These are phyloP conservation scores for Phytophthora parvispora DNA, from an alignment of 352 stramenopile genomes.

Conservation along the genomic window DNA sequence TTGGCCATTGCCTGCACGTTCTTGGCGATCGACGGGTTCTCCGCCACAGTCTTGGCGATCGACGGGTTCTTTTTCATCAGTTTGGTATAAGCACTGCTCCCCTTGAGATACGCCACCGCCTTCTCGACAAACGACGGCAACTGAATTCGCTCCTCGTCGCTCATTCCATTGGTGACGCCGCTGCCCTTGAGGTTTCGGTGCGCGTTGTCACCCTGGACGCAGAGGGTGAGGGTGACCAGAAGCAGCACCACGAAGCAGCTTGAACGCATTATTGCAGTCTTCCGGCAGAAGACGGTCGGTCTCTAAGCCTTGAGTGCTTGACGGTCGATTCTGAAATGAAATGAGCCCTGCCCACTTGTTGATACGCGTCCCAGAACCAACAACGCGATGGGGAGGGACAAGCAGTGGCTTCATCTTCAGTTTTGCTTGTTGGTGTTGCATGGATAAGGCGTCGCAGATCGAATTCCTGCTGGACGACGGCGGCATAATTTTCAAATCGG, in stretches of 20 bases:
- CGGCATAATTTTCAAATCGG: slow-evolving; percentile 3
- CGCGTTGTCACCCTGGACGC: slow-evolving; percentile 1
- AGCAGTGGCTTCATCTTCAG: not conserved
- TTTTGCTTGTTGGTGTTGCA: not conserved
- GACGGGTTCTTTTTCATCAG: not conserved
- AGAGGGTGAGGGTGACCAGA: not conserved
- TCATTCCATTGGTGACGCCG: not conserved
- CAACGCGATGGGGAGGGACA: not conserved
- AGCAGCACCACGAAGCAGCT: slow-evolving; percentile 15
- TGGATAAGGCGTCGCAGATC: not conserved
- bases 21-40: slow-evolving; percentile 1
- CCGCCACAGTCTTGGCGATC: slow-evolving; percentile 1
- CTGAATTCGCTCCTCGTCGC: not conserved
- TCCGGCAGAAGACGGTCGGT: not conserved
- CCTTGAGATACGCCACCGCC: slow-evolving; percentile 1
- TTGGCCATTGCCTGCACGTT: not conserved
- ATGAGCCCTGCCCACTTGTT: not conserved
- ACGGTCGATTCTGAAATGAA: slow-evolving; percentile 2
- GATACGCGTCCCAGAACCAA: slow-evolving; percentile 1
- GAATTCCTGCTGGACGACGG: too few relatives aligned
- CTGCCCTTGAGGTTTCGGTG: slow-evolving; percentile 17
- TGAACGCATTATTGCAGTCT: slow-evolving; percentile 11
- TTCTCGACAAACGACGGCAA: not conserved
- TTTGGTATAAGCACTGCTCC: not conserved
- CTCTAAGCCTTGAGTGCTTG: not conserved